These are phyloP conservation scores for Ammopiptanthus mongolicus DNA, from an alignment of 306 rosid species.

Conservation along the genomic window DNA sequence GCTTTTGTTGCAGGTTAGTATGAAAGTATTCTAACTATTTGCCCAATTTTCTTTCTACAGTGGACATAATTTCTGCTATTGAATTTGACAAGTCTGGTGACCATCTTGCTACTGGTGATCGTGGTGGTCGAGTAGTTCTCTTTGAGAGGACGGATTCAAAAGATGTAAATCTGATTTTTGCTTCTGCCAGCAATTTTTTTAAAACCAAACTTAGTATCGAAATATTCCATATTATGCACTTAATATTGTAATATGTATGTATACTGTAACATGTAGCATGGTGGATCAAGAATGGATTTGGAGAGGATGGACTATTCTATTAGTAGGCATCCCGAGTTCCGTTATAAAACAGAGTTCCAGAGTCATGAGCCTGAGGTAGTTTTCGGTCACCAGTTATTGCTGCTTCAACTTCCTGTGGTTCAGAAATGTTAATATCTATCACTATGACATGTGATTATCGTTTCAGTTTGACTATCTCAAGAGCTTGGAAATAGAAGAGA, in stretches of 20 bases:
- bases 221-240: not conserved
- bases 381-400: not conserved
- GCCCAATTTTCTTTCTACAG: conserved; percentile 43
- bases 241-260: conserved; percentile 6
- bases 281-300: conserved; percentile 78
- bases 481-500: conserved; percentile 99
- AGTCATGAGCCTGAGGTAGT: conserved; percentile 98
- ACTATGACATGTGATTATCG: not conserved
- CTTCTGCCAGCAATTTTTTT: not conserved
- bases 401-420: not conserved
- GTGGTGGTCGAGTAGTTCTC: conserved; percentile 99
- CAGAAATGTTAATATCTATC: conserved; percentile 15
- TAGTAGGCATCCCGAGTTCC: conserved; percentile 94
- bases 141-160: conserved; percentile 94
- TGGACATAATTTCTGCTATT: conserved; percentile 97
- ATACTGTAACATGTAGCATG: conserved; percentile 49
- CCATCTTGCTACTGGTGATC: conserved; percentile 99
- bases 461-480: conserved; percentile 96
- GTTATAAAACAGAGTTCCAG: conserved; percentile 98
- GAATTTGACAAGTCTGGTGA: conserved; percentile 93
- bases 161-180: conserved; percentile 55
- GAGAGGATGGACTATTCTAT: conserved; percentile 77
- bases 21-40: conserved; percentile 21
- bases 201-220: conserved; percentile 8
- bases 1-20: conserved; percentile 15